A percentile compares a stretch with the other conserved stretches of the same genome.
Evolutionary conservation across 768 basidiomycete species (phyloP).

Genomic region (Naganishia randhawae): DNA sequence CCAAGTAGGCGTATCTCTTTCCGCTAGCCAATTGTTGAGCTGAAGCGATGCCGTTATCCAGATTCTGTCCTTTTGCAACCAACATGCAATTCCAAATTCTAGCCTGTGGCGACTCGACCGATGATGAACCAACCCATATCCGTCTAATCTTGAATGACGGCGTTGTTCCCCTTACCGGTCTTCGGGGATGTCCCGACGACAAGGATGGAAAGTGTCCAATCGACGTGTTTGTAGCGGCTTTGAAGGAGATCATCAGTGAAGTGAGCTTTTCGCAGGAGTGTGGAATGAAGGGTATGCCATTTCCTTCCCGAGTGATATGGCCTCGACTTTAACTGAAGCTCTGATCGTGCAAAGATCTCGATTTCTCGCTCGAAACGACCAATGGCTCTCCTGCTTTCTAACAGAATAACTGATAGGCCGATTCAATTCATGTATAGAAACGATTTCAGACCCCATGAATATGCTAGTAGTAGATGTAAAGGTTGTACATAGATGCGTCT

Average conservation of each 20-base stretch:
- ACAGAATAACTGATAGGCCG: not conserved
- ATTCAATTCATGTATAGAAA: no score
- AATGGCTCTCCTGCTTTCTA: constrained; percentile 22
- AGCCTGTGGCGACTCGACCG: constrained; percentile 53
- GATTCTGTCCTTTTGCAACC: constrained; percentile 76
- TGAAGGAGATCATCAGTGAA: constrained; percentile 62
- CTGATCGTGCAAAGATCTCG: not conserved
- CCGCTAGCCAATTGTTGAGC: not conserved
- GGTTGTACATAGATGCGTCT: not conserved
- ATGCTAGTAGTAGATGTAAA: not conserved
- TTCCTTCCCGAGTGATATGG: not conserved
- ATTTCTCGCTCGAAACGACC: constrained; percentile 7
- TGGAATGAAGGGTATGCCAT: constrained; percentile 1
- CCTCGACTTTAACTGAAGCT: not conserved
- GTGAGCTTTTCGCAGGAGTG: constrained; percentile 77
- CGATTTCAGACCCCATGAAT: not conserved
- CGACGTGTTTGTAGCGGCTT: constrained; percentile 65
- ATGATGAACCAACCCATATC: constrained; percentile 58
- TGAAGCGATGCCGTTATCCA: constrained; percentile 15
- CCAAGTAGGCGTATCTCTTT: constrained; percentile 53
- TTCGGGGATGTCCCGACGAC: constrained; percentile 68
- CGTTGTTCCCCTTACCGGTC: constrained; percentile 71
- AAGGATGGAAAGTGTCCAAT: constrained; percentile 75
- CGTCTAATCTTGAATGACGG: constrained; percentile 85
- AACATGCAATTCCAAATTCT: constrained; percentile 66